A percentile compares a stretch with the other conserved stretches of the same genome.
Evolutionary conservation across 768 basidiomycete genomes (phyloP).

Genomic region (Mycena floridula): DNA sequence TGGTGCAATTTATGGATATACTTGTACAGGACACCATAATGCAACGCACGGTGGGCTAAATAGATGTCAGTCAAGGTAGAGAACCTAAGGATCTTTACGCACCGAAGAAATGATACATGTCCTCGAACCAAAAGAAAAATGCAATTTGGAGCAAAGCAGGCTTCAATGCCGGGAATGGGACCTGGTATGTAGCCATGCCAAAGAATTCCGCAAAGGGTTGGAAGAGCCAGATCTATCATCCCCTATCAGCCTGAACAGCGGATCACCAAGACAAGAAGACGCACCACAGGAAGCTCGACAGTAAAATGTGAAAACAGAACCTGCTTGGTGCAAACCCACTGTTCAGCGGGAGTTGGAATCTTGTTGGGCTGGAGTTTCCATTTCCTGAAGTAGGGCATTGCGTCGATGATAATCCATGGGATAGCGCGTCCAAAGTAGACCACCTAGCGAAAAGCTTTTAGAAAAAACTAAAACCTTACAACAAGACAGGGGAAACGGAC

Average conservation of each 20-base stretch:
- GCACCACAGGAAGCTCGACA: slow-evolving; percentile 82
- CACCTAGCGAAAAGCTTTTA: slow-evolving; percentile 38
- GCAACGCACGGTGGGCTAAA: slow-evolving; percentile 68
- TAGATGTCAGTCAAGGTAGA: not conserved
- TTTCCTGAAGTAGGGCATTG: slow-evolving; percentile 85
- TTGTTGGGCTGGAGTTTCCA: slow-evolving; percentile 94
- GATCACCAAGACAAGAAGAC: slow-evolving; percentile 18
- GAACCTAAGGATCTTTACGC: slow-evolving; percentile 17
- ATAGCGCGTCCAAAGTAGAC: slow-evolving; percentile 96
- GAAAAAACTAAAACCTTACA: slow-evolving; percentile 1
- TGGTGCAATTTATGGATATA: slow-evolving; percentile 97
- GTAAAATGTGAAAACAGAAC: slow-evolving; percentile 95
- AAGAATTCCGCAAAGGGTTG: slow-evolving; percentile 83
- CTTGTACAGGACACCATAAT: slow-evolving; percentile 80
- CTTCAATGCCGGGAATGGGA: slow-evolving; percentile 77
- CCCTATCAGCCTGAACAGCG: not conserved
- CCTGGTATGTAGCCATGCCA: slow-evolving; percentile 89
- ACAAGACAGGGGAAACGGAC: slow-evolving; percentile 35
- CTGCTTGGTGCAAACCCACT: slow-evolving; percentile 94
- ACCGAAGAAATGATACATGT: slow-evolving; percentile 91
- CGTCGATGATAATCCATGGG: slow-evolving; percentile 95
- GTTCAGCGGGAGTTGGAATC: slow-evolving; percentile 71
- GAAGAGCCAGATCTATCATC: slow-evolving; percentile 76
- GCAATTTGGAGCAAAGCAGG: slow-evolving; percentile 72
- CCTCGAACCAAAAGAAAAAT: slow-evolving; percentile 94